Evolutionary conservation across 441 rosid species (phyloP), one percentile per base, ranked within the genome.

Genomic region (Gossypium schwendimanii): DNA sequence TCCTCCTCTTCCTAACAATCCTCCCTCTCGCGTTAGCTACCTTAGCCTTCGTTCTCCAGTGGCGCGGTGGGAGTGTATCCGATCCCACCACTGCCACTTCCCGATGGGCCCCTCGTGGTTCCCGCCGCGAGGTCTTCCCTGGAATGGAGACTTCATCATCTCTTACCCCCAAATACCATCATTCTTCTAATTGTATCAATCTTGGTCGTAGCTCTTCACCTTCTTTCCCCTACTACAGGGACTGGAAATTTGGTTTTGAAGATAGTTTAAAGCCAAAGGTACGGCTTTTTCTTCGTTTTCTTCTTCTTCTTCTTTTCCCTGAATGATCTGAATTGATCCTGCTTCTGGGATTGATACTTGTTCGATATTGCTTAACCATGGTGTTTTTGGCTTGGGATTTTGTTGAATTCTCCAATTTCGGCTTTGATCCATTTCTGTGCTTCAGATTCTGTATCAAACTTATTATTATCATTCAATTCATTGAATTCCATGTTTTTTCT

Each of bases 1-100:
- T 94, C 18, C 85, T 94, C 66, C 88, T 92, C 59, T 96, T 94
- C 68, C 89, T 94, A 69, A 91, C 97, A 31, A 68, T 91, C 73
- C 96, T 94, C 62, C 97, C 97, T 4, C 85, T 92, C 55, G 87
- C 98, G 54, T 93, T 94, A 24, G 97, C 97, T 21, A 86, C 87
- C 71, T 81, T 94, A 69, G 98, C 97, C 63, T 94, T 94, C 70
- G 62, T 83, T 74, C 97, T 94, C 78, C 97, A 91, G 82, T 94
- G 97, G 98, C 88, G 91, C 63, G 94, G 92, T 17, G 95, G 89
- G 67, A 83, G 80, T 15, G 77, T 89, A 18, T 62, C 83, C 71
- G 97, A 91, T 79, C 97, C 95, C 14, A 44, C 90, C 74, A 47
- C 86, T 9, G 63, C 80, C 73, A 73, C 89, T 72, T 79, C 95